Evolutionary conservation across 805 yeast genomes (phyloP).

Genomic region (Candida hungchunana): DNA sequence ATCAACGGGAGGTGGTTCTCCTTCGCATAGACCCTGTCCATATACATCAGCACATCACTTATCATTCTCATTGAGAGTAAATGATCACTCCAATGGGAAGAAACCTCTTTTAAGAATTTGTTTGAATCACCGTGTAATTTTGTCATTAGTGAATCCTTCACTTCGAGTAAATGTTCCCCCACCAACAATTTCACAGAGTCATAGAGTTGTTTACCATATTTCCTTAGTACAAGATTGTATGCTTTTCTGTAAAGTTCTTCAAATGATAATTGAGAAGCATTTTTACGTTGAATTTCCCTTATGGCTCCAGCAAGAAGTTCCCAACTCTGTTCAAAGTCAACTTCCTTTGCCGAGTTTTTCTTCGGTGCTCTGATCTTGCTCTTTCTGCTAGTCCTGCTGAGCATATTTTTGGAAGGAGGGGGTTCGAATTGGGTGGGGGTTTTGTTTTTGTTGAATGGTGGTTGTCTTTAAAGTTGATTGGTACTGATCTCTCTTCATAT

Average conservation of each 20-base stretch:
- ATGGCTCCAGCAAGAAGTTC: conserved; percentile 60
- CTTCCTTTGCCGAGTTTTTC: conserved; percentile 32
- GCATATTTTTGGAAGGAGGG: too few species aligned
- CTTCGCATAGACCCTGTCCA: conserved; percentile 80
- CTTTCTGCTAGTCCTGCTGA: conserved; percentile 36
- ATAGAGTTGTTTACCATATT: conserved; percentile 62
- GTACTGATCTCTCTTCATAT: too few species aligned
- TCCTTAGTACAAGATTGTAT: conserved; percentile 68
- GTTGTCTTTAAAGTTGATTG: too few species aligned
- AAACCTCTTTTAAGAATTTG: conserved; percentile 34
- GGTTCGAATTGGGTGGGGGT: background rate
- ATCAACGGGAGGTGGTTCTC: conserved; percentile 59
- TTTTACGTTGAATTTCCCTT: conserved; percentile 61
- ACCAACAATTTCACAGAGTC: conserved; percentile 52
- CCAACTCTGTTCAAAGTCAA: conserved; percentile 70
- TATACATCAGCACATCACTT: conserved; percentile 79
- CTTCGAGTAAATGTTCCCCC: conserved; percentile 39
- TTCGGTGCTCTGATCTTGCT: conserved; percentile 63
- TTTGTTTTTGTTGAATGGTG: too few species aligned
- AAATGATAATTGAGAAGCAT: conserved; percentile 71
- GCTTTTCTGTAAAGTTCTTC: conserved; percentile 80
- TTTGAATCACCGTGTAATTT: conserved; percentile 13
- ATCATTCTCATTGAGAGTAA: conserved; percentile 69
- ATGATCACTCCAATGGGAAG: conserved; percentile 62
- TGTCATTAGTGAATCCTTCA: conserved; percentile 17